Base-by-base conservation (phyloP, 768 basidiomycete genomes). In the Auriscalpium vulgare region DNA sequence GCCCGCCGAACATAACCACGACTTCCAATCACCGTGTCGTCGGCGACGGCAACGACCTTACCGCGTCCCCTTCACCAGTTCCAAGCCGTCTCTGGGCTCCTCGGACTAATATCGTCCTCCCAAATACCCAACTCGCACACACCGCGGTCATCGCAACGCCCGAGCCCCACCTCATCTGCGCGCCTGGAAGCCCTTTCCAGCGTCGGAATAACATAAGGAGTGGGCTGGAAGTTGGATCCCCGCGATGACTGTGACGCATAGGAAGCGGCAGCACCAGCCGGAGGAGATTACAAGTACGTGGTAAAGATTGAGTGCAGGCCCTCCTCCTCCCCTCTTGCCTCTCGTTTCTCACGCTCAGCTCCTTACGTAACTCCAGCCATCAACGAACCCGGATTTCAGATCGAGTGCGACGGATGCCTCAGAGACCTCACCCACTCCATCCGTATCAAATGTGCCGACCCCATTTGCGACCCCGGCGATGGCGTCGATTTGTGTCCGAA, bases 371-470 rank as follows among this genome's bases (percentile, higher is more conserved):
- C 17, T 51, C 3, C 62, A 88, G 85, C 83, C 61, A 81, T 89
- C 53, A 88, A 82, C 65, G 90, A 92, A 61, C 89, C 90, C 14
- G 91, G 88, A 57, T 75, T 87, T 37, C 85, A 90, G 66, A 88
- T 89, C 62, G 79, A 85, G 61, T 95, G 92, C 74, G 92, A 94
- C 68, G 72, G 82, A 13, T 95, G 95, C 71, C 74, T 74, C 59
- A 81, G 84, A 71, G 93, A 98, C 72, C 79, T 98, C 62, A 97
- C 97, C 3, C 93, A 97, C 68, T 91, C 91, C n/a, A 84, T 97
- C 59, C 88, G 95, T 59, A 92, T 99, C 67, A 94, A 95, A 71
- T 99, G 95, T 68, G 95, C 95, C 36, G 88, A 91, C 69, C 79
- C 82, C 6, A 75, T 72, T 43, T 93, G 89, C 53, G 85, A 83